Conservation (phyloP, 257 asterid genomes). For the Nicotiana paniculata region DNA sequence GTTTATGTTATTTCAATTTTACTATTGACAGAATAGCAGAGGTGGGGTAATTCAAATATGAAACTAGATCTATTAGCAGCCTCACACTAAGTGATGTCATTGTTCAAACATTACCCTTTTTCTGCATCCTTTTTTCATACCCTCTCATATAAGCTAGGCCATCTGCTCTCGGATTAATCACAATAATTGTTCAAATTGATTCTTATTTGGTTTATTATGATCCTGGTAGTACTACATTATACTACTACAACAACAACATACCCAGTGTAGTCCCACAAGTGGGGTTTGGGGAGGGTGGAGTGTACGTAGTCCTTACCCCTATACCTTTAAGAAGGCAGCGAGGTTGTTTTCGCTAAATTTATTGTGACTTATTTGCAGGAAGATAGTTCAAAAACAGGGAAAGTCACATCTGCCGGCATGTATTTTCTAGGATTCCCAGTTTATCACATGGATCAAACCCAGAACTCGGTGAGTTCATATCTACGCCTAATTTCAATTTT, state of each 20-base stretch:
- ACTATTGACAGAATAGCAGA: background rate
- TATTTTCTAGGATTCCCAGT: slow-evolving; percentile 93
- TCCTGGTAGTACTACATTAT: background rate
- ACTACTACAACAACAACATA: too few relatives aligned
- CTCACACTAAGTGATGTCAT: background rate
- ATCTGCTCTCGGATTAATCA: background rate
- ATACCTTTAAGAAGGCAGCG: too few relatives aligned
- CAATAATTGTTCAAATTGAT: background rate
- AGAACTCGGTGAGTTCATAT: slow-evolving; percentile 51
- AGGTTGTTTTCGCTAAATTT: background rate
- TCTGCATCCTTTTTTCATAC: background rate
- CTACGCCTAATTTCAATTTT: background rate
- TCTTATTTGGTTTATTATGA: background rate
- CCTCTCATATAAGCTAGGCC: background rate
- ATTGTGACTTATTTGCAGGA: slow-evolving; percentile 39
- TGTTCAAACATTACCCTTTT: background rate
- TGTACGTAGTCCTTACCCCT: too few relatives aligned
- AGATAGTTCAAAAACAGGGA: slow-evolving; percentile 86
- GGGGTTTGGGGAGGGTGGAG: too few relatives aligned
- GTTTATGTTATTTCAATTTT: background rate
- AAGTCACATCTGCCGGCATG: slow-evolving; percentile 88
- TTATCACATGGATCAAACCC: slow-evolving; percentile 71
- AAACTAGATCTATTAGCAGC: background rate
- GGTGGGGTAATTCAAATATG: background rate
- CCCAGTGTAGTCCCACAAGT: too few relatives aligned